Percentiles rank a stretch among this genome's conserved stretches.
Evolutionary conservation across 2,329 filamentous ascomycete species (phyloP).

Genomic region (Ophiostoma sp.): DNA sequence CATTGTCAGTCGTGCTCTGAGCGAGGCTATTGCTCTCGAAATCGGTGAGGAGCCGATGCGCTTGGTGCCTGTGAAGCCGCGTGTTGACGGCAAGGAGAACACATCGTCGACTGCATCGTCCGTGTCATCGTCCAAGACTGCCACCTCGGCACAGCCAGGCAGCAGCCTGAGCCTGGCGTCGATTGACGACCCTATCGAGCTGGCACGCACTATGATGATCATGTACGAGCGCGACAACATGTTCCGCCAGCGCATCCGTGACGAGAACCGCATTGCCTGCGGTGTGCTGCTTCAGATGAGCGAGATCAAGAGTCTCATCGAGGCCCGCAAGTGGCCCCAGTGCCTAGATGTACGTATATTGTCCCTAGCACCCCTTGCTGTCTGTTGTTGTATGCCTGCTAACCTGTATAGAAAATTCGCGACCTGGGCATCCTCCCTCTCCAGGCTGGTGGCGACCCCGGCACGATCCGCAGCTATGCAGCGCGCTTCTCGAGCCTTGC

Average conservation of each 20-base stretch:
- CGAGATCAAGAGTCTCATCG: conserved; percentile 53
- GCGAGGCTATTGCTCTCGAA: conserved; percentile 81
- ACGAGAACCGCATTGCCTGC: conserved; percentile 53
- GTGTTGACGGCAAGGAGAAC: conserved; percentile 40
- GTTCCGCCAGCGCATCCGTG: conserved; percentile 54
- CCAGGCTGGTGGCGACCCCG: conserved; percentile 66
- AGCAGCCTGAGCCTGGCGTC: conserved; percentile 57
- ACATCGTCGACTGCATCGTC: conserved; percentile 30
- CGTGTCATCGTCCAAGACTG: conserved; percentile 53
- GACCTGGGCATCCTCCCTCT: conserved; percentile 74
- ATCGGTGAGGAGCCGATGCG: conserved; percentile 75
- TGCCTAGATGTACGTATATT: conserved; percentile 51
- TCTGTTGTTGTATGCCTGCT: background rate
- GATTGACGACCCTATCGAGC: conserved; percentile 56
- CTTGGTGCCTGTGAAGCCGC: conserved; percentile 73
- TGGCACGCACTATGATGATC: conserved; percentile 56
- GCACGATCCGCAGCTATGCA: conserved; percentile 71
- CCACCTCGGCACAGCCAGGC: conserved; percentile 47
- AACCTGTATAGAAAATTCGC: conserved; percentile 54
- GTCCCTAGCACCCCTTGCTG: background rate
- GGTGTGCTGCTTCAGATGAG: conserved; percentile 56
- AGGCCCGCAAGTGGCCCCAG: conserved; percentile 51
- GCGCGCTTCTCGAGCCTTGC: conserved; percentile 74
- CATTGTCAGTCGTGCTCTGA: conserved; percentile 84
- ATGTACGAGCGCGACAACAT: conserved; percentile 58